Percentiles rank a stretch among this genome's conserved stretches.
These are phyloP conservation scores for Aspergillus nidulans DNA, from an alignment of 495 filamentous ascomycete species.

Conservation along the genomic window DNA sequence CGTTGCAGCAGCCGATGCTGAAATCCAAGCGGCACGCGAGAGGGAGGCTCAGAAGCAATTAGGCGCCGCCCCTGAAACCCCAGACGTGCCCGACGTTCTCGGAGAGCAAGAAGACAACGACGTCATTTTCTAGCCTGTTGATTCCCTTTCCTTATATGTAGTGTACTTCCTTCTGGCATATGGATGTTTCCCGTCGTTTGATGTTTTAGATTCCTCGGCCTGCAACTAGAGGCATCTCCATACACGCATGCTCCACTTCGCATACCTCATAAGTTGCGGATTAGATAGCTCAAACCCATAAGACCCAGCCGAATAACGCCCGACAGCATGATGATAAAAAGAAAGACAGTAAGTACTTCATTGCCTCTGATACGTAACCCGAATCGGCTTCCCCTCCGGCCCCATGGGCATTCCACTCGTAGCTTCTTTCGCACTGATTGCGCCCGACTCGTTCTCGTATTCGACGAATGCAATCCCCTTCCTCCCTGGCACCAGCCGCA, in stretches of 20 bases:
- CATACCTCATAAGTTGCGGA: not conserved
- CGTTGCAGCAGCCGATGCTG: constrained; percentile 65
- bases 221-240: not conserved
- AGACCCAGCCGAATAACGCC: constrained; percentile 34
- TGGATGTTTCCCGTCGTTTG: constrained; percentile 16
- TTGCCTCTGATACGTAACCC: constrained; percentile 91
- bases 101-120: constrained; percentile 87
- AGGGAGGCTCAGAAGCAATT: constrained; percentile 39
- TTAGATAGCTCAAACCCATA: constrained; percentile 16
- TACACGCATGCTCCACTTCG: not conserved
- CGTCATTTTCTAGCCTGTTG: constrained; percentile 74
- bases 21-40: constrained; percentile 59
- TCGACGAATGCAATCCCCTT: constrained; percentile 94
- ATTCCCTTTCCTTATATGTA: constrained; percentile 20
- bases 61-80: constrained; percentile 33
- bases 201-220: constrained; percentile 1
- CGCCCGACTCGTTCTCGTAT: constrained; percentile 83
- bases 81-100: constrained; percentile 62
- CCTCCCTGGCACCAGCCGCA: constrained; percentile 79
- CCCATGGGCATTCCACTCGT: constrained; percentile 86
- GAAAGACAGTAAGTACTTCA: constrained; percentile 28
- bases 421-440: constrained; percentile 92
- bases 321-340: not conserved
- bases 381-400: constrained; percentile 60
- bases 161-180: constrained; percentile 20